Evolutionary conservation across 148 eudicot species (phyloP).

Genomic region (Linanthus parryae): DNA sequence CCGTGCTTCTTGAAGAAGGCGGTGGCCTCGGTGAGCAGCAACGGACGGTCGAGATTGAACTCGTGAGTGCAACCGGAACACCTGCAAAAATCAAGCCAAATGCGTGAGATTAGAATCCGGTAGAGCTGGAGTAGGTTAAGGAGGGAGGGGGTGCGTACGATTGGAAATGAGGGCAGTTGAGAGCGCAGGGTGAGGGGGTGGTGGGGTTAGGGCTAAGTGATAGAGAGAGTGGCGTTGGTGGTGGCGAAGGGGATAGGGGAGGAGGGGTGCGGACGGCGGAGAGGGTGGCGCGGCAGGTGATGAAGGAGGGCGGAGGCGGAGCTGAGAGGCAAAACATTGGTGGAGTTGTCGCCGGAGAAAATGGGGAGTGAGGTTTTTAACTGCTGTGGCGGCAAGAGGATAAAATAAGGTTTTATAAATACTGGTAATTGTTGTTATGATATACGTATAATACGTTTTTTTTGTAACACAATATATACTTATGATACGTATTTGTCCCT

Average conservation of each 20-base stretch:
- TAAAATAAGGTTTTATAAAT: no score
- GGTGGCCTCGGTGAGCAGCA: conserved; percentile 56
- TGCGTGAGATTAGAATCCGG: not conserved
- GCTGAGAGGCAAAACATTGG: conserved; percentile 7
- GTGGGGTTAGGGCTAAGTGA: conserved; percentile 15
- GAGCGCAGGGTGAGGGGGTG: conserved; percentile 58
- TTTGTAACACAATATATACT: no score
- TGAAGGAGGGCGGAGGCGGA: conserved; percentile 14
- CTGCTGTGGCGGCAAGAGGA: no score
- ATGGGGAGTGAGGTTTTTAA: no score
- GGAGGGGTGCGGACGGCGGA: conserved; percentile 17
- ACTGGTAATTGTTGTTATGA: no score
- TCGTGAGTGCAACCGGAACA: conserved; percentile 92
- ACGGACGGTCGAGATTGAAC: conserved; percentile 70
- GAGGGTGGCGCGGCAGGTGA: conserved; percentile 23
- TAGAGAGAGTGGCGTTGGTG: conserved; percentile 11
- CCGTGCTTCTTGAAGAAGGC: conserved; percentile 60
- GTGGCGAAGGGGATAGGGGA: conserved; percentile 14
- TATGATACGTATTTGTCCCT: no score
- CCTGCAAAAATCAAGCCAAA: conserved; percentile 25
- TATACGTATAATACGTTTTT: no score
- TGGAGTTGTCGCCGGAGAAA: no score
- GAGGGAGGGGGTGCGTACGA: conserved; percentile 33
- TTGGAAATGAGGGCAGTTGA: conserved; percentile 80
- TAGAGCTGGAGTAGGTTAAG: not conserved